These are phyloP conservation scores for Plectosphaerella cucumerina DNA, from an alignment of 2,329 filamentous ascomycete species.

Conservation along the genomic window DNA sequence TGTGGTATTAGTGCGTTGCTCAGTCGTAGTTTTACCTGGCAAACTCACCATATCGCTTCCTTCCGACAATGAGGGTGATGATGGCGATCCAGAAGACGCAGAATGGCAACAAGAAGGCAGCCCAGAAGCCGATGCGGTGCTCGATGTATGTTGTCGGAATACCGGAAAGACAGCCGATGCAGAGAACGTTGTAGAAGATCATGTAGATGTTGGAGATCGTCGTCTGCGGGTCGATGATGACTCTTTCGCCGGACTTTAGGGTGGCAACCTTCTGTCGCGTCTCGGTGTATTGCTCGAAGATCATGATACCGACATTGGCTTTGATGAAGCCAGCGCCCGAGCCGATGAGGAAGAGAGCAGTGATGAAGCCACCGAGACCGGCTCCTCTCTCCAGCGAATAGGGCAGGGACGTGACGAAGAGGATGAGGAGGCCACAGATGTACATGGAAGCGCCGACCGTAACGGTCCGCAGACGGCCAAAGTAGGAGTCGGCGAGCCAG, in stretches of 20 bases:
- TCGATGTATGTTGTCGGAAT: no score
- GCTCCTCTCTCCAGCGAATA: constrained; percentile 41
- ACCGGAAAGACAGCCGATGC: no score
- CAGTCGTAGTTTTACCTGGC: background rate
- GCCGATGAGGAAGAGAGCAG: constrained; percentile 53
- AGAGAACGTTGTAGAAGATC: no score
- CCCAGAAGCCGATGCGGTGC: no score
- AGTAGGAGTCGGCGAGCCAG: constrained; percentile 55
- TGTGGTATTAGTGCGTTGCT: background rate
- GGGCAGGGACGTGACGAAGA: constrained; percentile 52
- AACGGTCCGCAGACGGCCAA: constrained; percentile 59
- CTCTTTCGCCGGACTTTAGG: constrained; percentile 14
- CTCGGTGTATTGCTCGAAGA: constrained; percentile 41
- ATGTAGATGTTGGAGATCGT: background rate
- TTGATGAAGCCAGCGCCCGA: constrained; percentile 58
- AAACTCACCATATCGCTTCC: background rate
- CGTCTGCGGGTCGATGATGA: constrained; percentile 40
- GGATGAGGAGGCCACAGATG: constrained; percentile 47
- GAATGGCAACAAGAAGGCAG: background rate
- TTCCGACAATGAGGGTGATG: constrained; percentile 14
- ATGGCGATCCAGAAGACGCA: constrained; percentile 53
- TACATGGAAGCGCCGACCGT: constrained; percentile 43
- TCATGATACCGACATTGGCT: constrained; percentile 37
- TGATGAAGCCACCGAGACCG: constrained; percentile 50
- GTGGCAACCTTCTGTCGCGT: constrained; percentile 33